Base-by-base conservation (phyloP, 108 stramenopile species). In the Cafeteria roenbergensis region DNA sequence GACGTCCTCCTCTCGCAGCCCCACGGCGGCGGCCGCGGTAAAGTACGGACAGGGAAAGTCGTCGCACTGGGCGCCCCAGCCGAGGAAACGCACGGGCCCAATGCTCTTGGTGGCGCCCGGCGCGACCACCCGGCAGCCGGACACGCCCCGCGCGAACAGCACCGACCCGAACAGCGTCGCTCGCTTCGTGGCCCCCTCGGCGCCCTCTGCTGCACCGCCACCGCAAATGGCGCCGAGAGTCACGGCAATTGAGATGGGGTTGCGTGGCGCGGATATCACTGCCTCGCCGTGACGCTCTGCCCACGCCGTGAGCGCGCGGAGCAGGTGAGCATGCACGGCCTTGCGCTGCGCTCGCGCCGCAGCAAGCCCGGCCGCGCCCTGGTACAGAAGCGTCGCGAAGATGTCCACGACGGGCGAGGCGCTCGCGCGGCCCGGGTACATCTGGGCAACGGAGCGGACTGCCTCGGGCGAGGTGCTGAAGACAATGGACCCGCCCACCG, bases 361-460 rank as follows among this genome's bases (percentile, higher is more conserved):
- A 32, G n/a, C 25, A 28, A 66, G 79, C 22, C 73, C 73, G 21
- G 65, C 69, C 56, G 85, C 62, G 20, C 98, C 98, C 88, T 97
- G 92, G 29, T 85, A 88, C 25, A 95, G 67, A 9, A 99, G 72
- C 0, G 95, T 99, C 64, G 94, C 86, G 66, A 95, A 95, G n/a
- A 99, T 64, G 82, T 99, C 95, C 0, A 92, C 68, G 62, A 92
- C 80, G 0, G 93, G 94, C 8, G 90, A 76, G 50, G 88, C 84
- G 34, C 87, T 90, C 20, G 94, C 97, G 51, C 97, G 87, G 28
- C 95, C 97, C 29, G 97, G 90, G 78, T 99, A 99, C 56, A 80
- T 81, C 75, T 90, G 89, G 12, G 89, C 86, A 3, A 97, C 78
- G 50, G 66, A 72, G 30, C 78, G 76, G 71, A 95, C 85, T 1